Percentiles rank a stretch among this genome's conserved stretches.
Evolutionary conservation across 164 flowering plant species (phyloP).

Genomic region (Chimonanthus salicifolius): DNA sequence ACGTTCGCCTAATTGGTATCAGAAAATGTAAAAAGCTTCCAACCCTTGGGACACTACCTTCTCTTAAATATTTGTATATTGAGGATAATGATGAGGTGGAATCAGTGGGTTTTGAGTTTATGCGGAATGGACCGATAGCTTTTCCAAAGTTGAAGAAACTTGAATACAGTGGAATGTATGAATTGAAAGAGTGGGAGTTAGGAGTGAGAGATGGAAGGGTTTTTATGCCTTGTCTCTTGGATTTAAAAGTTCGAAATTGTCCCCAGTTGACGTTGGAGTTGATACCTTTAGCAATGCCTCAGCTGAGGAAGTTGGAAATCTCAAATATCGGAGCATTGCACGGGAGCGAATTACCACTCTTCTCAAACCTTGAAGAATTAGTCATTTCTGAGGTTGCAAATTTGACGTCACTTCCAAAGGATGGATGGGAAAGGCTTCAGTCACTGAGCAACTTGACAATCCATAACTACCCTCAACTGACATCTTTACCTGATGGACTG

Average conservation of each 20-base stretch:
- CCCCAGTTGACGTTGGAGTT: slow-evolving; percentile 6
- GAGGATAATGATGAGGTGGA: background rate
- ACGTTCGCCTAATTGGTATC: background rate
- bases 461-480: background rate
- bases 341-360: slow-evolving; percentile 24
- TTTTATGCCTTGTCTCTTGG: background rate
- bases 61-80: background rate
- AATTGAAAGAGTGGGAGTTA: slow-evolving; percentile 1
- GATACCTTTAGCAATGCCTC: background rate
- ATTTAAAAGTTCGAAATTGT: background rate
- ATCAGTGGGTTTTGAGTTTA: background rate
- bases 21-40: background rate
- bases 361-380: background rate
- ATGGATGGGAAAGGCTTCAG: background rate
- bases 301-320: background rate
- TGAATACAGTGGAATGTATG: background rate
- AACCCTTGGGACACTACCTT: slow-evolving; percentile 5
- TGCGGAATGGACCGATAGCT: background rate
- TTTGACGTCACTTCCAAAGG: background rate
- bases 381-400: background rate
- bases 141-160: slow-evolving; percentile 5
- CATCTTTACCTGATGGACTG: background rate
- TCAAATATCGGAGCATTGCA: background rate
- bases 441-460: background rate
- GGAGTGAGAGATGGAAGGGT: background rate